phyloP scores from a whole-genome alignment of 2,329 filamentous ascomycete species.

The Aspergillus sp. region DNA sequence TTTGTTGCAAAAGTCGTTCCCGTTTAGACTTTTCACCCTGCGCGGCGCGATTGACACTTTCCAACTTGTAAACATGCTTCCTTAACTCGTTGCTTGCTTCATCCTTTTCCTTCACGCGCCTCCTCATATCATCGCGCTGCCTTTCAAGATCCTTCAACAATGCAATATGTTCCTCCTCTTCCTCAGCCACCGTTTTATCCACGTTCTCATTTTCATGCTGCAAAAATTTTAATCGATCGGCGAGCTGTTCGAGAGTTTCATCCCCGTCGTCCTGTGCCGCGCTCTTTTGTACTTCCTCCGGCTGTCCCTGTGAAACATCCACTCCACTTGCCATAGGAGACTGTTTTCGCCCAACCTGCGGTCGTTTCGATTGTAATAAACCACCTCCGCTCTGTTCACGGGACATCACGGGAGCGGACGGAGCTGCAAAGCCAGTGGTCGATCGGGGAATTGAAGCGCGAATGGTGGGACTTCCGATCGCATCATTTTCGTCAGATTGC shows the following conservation, averaged over 20 bases:
- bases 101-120: slow-evolving; percentile 79
- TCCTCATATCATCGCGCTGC: slow-evolving; percentile 72
- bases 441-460: slow-evolving; percentile 49
- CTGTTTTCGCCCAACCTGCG: slow-evolving; percentile 65
- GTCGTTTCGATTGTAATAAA: slow-evolving; percentile 51
- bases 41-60: slow-evolving; percentile 72
- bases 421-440: slow-evolving; percentile 51
- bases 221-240: slow-evolving; percentile 70
- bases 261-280: slow-evolving; percentile 49
- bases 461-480: slow-evolving; percentile 37
- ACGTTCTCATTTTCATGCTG: slow-evolving; percentile 78
- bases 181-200: slow-evolving; percentile 58
- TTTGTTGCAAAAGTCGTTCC: slow-evolving; percentile 58
- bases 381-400: slow-evolving; percentile 59
- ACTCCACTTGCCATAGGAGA: slow-evolving; percentile 59
- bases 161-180: slow-evolving; percentile 64
- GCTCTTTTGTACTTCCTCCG: slow-evolving; percentile 32
- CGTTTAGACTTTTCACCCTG: slow-evolving; percentile 73
- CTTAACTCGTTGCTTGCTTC: slow-evolving; percentile 79
- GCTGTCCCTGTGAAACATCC: slow-evolving; percentile 33
- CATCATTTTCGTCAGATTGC: slow-evolving; percentile 29
- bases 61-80: slow-evolving; percentile 70
- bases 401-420: slow-evolving; percentile 53
- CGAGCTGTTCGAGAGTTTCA: slow-evolving; percentile 68
- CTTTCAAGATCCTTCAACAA: slow-evolving; percentile 61